Conservation (phyloP, 2,329 filamentous ascomycete species). For the Colletotrichum sp. region DNA sequence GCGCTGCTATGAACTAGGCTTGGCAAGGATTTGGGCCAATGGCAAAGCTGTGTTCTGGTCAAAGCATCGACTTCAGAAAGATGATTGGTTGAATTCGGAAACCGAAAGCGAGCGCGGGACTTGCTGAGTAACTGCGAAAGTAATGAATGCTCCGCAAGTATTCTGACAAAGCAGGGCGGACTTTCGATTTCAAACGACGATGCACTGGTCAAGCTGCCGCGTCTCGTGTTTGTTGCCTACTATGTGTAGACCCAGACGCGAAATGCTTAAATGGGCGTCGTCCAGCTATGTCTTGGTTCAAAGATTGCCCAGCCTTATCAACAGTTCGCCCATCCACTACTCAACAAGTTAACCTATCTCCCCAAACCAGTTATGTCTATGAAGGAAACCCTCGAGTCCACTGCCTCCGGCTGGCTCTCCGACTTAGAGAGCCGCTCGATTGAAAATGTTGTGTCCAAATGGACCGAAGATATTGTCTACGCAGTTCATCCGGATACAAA, state of each 20-base stretch:
- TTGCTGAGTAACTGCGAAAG: background rate
- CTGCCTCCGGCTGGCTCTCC: background rate
- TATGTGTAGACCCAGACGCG: background rate
- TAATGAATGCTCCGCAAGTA: background rate
- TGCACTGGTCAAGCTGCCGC: fast-evolving
- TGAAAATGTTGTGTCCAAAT: too few relatives aligned
- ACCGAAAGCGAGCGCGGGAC: background rate
- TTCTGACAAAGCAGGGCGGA: background rate
- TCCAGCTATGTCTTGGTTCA: fast-evolving
- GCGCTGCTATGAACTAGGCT: fast-evolving
- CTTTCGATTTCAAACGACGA: background rate
- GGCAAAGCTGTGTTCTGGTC: too few relatives aligned
- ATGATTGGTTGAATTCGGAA: fast-evolving
- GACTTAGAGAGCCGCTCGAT: too few relatives aligned
- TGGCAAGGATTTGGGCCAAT: too few relatives aligned
- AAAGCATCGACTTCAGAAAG: too few relatives aligned
- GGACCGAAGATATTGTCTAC: too few relatives aligned
- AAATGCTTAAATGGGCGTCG: background rate
- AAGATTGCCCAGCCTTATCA: background rate
- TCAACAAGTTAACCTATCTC: too few relatives aligned
- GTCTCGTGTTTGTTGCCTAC: background rate
- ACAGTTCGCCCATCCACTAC: fast-evolving
- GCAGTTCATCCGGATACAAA: background rate
- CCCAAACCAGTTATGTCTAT: too few relatives aligned
- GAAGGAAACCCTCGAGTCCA: fast-evolving